A percentile compares a stretch with the other conserved stretches of the same genome.
Evolutionary conservation across 2,329 filamentous ascomycete genomes (phyloP).

Genomic region (Nigrospora osmanthi): DNA sequence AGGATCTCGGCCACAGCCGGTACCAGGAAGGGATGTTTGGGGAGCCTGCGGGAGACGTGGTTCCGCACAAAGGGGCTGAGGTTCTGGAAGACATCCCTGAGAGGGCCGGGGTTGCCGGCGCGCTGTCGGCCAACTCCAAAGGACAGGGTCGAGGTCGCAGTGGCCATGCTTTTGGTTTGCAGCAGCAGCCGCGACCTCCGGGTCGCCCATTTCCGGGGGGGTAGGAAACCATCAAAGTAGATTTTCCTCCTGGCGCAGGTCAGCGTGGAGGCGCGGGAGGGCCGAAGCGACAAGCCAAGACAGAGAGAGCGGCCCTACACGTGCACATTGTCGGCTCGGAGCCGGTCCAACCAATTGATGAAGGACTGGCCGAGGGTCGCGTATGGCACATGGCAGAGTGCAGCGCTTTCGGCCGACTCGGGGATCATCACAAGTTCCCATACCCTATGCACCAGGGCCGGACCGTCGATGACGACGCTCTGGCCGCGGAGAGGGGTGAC

Average conservation of each 20-base stretch:
- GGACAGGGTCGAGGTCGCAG: slow-evolving; percentile 30
- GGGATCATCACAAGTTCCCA: slow-evolving; percentile 46
- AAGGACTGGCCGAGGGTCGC: slow-evolving; percentile 50
- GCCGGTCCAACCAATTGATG: slow-evolving; percentile 52
- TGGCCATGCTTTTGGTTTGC: slow-evolving; percentile 47
- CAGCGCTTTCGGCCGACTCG: slow-evolving; percentile 28
- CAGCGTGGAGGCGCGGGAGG: slow-evolving; percentile 1
- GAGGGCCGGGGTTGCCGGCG: slow-evolving; percentile 6
- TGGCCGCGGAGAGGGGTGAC: slow-evolving; percentile 30
- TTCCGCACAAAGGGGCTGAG: too few relatives aligned
- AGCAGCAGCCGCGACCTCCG: slow-evolving; percentile 54
- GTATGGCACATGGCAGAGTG: slow-evolving; percentile 54
- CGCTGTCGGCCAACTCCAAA: slow-evolving; percentile 8
- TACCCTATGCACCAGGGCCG: slow-evolving; percentile 68
- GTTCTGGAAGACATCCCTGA: slow-evolving; percentile 11
- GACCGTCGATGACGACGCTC: slow-evolving; percentile 62
- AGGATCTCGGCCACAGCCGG: slow-evolving; percentile 69
- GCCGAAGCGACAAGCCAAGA: slow-evolving; percentile 8
- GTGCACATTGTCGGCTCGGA: slow-evolving; percentile 45
- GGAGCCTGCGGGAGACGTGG: slow-evolving; percentile 14
- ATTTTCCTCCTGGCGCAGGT: slow-evolving; percentile 50
- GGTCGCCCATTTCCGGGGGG: slow-evolving; percentile 53
- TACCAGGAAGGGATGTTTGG: slow-evolving; percentile 61
- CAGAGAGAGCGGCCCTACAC: slow-evolving; percentile 52
- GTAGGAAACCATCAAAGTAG: slow-evolving; percentile 82